These are phyloP conservation scores for Venturia effusa DNA, from an alignment of 2,329 filamentous ascomycete species.

Conservation along the genomic window DNA sequence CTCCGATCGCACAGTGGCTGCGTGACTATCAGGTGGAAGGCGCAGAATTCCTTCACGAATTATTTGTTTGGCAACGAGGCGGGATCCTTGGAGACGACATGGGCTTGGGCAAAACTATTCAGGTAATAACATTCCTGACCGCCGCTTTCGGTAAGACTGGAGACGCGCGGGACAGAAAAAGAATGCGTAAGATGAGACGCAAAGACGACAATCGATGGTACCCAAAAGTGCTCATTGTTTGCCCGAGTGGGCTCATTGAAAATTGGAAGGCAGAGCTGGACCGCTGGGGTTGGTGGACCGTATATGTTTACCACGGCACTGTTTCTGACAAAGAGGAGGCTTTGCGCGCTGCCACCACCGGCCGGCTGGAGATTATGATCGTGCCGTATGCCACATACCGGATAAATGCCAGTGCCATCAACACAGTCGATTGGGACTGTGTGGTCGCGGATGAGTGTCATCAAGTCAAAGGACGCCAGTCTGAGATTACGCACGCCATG, in stretches of 20 bases:
- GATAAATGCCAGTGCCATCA: constrained; percentile 65
- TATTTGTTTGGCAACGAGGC: constrained; percentile 85
- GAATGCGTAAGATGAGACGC: constrained; percentile 76
- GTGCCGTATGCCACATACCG: constrained; percentile 87
- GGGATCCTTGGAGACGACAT: constrained; percentile 93
- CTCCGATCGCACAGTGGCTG: constrained; percentile 80
- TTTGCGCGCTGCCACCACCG: constrained; percentile 60
- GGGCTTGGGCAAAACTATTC: constrained; percentile 94
- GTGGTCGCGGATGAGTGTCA: constrained; percentile 94
- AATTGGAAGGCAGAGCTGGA: constrained; percentile 86
- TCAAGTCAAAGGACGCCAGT: constrained; percentile 65
- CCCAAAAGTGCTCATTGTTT: constrained; percentile 72
- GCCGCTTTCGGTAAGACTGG: constrained; percentile 90
- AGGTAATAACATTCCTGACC: constrained; percentile 85
- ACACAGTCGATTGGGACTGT: constrained; percentile 84
- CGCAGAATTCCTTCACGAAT: constrained; percentile 71
- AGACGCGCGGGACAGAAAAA: constrained; percentile 72
- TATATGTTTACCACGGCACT: constrained; percentile 68
- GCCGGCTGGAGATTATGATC: constrained; percentile 79
- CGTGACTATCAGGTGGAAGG: constrained; percentile 86
- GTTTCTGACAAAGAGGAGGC: constrained; percentile 54
- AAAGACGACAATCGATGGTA: constrained; percentile 58
- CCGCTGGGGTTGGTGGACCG: constrained; percentile 93
- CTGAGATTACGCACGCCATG: constrained; percentile 76
- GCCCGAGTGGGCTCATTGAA: constrained; percentile 74